These are phyloP conservation scores for Solanum etuberosum DNA, from an alignment of 257 asterid genomes.

Conservation along the genomic window DNA sequence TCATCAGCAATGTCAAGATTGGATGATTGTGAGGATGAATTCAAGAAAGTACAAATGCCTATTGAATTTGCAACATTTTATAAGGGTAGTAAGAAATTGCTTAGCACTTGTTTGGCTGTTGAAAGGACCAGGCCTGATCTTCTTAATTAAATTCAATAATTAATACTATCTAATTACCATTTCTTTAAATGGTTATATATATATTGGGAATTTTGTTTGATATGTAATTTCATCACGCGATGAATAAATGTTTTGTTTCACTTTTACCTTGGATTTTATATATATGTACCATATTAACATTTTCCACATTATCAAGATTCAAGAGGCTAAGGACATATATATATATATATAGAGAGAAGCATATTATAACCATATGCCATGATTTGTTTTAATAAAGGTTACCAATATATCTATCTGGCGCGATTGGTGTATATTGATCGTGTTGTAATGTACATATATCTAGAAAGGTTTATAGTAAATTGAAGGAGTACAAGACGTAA, in stretches of 20 bases:
- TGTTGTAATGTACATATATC: too few species aligned
- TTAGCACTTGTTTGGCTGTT: conserved; percentile 7
- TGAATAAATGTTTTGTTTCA: neutral
- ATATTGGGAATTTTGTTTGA: neutral
- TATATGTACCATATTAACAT: too few species aligned
- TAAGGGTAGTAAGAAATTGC: neutral
- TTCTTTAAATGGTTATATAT: neutral
- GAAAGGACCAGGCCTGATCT: conserved; percentile 2
- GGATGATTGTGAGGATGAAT: neutral
- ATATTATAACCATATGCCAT: too few species aligned
- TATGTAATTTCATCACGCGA: neutral
- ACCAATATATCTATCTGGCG: too few species aligned
- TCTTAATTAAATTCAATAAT: neutral
- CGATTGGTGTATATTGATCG: too few species aligned
- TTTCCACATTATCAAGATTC: too few species aligned
- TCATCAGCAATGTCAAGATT: neutral
- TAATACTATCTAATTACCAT: too few species aligned
- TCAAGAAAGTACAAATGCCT: neutral
- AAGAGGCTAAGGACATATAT: too few species aligned
- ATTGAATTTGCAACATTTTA: neutral
- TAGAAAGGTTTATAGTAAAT: too few species aligned
- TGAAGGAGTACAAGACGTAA: too few species aligned
- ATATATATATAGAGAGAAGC: too few species aligned
- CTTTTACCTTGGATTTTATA: neutral
- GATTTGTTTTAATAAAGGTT: too few species aligned